A percentile compares a stretch with the other conserved stretches of the same genome.
Conservation (phyloP, 345 rosid genomes). For the Viola odorata region DNA sequence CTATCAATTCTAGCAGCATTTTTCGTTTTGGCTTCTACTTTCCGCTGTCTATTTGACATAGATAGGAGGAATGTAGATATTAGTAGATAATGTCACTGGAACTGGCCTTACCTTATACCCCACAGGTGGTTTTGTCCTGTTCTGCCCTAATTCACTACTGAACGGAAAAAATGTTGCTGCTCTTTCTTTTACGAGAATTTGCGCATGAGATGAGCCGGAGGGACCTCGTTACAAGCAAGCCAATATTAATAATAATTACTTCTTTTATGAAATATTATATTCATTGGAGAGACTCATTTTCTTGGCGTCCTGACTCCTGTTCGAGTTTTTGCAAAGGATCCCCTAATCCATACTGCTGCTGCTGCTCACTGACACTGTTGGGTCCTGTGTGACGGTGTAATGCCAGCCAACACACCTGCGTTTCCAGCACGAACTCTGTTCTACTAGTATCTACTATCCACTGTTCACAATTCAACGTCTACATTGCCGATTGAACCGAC, state of each 20-base stretch:
- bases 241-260: constrained; percentile 18
- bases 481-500: too few species aligned
- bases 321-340: constrained; percentile 12
- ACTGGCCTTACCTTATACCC: too few species aligned
- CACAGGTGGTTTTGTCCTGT: too few species aligned
- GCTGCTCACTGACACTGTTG: background rate
- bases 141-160: background rate
- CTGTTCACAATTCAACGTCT: background rate
- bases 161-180: background rate
- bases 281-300: constrained; percentile 10
- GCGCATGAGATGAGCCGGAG: background rate
- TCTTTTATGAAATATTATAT: background rate
- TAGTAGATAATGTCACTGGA: too few species aligned
- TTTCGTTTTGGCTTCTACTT: too few species aligned
- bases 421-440: background rate
- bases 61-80: too few species aligned
- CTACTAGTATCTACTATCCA: background rate
- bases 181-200: too few species aligned
- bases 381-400: background rate
- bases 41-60: too few species aligned
- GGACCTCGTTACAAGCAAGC: background rate
- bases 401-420: background rate
- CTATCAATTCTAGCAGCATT: too few species aligned
- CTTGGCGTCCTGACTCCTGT: background rate
- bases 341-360: constrained; percentile 8